A percentile compares a stretch with the other conserved stretches of the same genome.
Conservation (phyloP, 2,329 filamentous ascomycete genomes). For the Penicillium oxalicum region DNA sequence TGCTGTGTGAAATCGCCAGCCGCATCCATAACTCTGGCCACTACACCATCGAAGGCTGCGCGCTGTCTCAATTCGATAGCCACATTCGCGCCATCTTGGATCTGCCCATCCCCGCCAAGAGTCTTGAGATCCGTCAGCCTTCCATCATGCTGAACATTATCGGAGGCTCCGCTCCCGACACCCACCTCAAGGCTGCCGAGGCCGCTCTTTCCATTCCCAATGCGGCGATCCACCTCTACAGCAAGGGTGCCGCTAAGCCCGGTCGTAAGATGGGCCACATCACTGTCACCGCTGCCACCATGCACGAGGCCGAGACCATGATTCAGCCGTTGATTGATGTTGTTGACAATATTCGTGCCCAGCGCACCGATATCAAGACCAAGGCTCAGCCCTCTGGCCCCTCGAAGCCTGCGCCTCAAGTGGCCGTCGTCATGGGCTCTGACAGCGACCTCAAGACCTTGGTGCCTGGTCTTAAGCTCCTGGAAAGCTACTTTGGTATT, state of each 20-base stretch:
- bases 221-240: constrained; percentile 77
- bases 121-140: constrained; percentile 42
- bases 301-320: constrained; percentile 61
- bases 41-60: constrained; percentile 88
- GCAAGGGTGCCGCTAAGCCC: constrained; percentile 75
- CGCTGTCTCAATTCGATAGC: constrained; percentile 84
- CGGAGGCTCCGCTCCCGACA: constrained; percentile 52
- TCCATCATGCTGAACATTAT: constrained; percentile 53
- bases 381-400: constrained; percentile 27
- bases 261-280: constrained; percentile 94
- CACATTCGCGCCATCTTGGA: constrained; percentile 80
- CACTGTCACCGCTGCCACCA: constrained; percentile 66
- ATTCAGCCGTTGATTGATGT: constrained; percentile 70
- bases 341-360: constrained; percentile 66
- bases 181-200: constrained; percentile 56
- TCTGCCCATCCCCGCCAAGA: constrained; percentile 53
- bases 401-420: constrained; percentile 31
- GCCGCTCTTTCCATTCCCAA: constrained; percentile 54
- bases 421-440: constrained; percentile 47
- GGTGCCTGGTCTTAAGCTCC: constrained; percentile 40
- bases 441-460: constrained; percentile 44
- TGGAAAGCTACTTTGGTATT: constrained; percentile 40
- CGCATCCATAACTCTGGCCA: constrained; percentile 88
- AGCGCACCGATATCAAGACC: constrained; percentile 40
- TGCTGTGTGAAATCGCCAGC: constrained; percentile 84